Evolutionary conservation across 257 asterid genomes (phyloP), one percentile per base, ranked within the genome.

Genomic region (Ilex asprella): DNA sequence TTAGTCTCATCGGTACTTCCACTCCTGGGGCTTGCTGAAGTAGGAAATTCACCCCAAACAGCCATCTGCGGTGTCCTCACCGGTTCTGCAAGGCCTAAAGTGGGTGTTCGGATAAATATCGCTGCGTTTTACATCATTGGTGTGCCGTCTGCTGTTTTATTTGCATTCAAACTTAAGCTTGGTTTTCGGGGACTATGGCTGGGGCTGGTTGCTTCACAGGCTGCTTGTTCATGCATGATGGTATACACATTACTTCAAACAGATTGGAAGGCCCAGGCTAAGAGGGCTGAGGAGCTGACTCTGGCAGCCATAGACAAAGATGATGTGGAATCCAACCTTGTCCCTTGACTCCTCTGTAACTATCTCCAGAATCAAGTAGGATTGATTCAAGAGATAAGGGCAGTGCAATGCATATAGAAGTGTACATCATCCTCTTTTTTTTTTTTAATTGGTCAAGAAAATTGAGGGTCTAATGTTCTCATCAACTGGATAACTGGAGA

Each of bases 151-250:
- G 79, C 95, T 3, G 70, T 74, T 13, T 31, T 80, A 15, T 63
- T 88, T 60, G 89, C 85, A 0, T 88, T 88, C 72, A 78, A 80
- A 78, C 50, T 82, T 58, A 70, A 67, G 53, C 32, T 63, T 0
- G 96, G 96, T 50, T 88, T 88, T 69, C 76, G 30, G 70, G 96
- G 96, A 67, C 75, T 86, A 51, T 88, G 95, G 96, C 62, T 86
- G 73, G 96, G 96, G 10, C 54, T 88, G 21, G 87, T 88, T 63
- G 89, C 91, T 64, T 85, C 96, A 0, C 89, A 88, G 55, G 76
- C 61, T 5, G 76, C 88, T 1, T 85, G 96, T 46, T 10, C 77
- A 65, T 5, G 56, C 13, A 53, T 88, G 81, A 83, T 88, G 96
- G 31, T 85, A 8, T 83, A 70, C 52, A 85, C 79, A 12, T 59